phyloP scores from a whole-genome alignment of 306 rosid species.

The Dalbergia cochinchinensis region DNA sequence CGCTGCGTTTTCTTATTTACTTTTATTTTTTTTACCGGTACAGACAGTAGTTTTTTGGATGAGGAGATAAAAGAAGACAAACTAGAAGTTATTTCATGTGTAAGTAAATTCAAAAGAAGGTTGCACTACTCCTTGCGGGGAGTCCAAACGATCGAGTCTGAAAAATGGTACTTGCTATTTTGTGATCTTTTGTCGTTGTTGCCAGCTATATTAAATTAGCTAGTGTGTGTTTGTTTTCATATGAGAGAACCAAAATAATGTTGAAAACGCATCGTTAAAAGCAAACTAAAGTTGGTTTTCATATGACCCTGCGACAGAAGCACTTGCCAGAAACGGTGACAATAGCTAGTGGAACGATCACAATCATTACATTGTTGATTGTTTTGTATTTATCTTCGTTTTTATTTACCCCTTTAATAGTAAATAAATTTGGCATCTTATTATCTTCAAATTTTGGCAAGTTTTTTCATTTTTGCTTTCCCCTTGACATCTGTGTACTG shows the following conservation, averaged over 20 bases:
- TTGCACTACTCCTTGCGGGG: not conserved
- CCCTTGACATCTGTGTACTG: not conserved
- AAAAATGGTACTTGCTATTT: slow-evolving; percentile 34
- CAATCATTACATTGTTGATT: slow-evolving; percentile 6
- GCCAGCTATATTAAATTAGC: slow-evolving; percentile 36
- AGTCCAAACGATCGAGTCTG: slow-evolving; percentile 7
- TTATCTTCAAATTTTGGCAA: not conserved
- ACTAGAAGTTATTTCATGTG: slow-evolving; percentile 51
- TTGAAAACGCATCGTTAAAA: slow-evolving; percentile 31
- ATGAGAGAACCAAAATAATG: slow-evolving; percentile 36
- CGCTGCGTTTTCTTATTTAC: slow-evolving; percentile 14
- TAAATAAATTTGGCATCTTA: not conserved
- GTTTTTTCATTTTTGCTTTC: not conserved
- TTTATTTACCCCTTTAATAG: not conserved
- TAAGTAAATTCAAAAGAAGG: slow-evolving; percentile 49
- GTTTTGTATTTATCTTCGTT: not conserved
- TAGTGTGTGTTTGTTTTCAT: slow-evolving; percentile 49
- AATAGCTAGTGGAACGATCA: slow-evolving; percentile 31
- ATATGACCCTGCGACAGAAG: slow-evolving; percentile 37
- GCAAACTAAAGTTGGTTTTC: slow-evolving; percentile 35
- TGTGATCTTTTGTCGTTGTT: slow-evolving; percentile 47
- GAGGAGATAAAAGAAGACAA: slow-evolving; percentile 58
- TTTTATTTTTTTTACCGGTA: slow-evolving; percentile 29
- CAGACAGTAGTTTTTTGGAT: slow-evolving; percentile 25
- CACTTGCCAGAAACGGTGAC: slow-evolving; percentile 12